Evolutionary conservation across 371 early-diverging fungal genomes (phyloP), one percentile per base, ranked within the genome.

Genomic region (Basidiobolus meristosporus): DNA sequence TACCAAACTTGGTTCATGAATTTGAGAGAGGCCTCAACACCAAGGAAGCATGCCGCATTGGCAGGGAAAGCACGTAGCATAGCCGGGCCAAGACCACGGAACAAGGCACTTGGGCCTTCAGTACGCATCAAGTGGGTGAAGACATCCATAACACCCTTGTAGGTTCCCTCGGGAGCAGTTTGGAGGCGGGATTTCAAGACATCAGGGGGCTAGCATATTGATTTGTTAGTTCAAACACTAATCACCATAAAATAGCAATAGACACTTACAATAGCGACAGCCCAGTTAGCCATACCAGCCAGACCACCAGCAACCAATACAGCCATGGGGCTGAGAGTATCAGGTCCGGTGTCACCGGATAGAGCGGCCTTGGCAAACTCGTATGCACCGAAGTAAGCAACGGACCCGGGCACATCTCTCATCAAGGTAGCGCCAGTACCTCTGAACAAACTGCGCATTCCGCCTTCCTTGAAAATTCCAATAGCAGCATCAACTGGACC

Each of bases 321-420:
- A 14, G 93, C 77, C 26, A 75, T 64, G 16, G 79, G 65, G 47
- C 68, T 74, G 46, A 78, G 57, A 32, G 80, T 69, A 41, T 72
- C 70, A 43, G 82, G 78, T 37, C 68, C 62, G 40, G 74, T 51
- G 42, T 73, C 75, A 19, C 47, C 68, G 43, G 81, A 84, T 47
- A 97, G 63, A 15, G 62, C 39, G 45, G 69, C 63, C 66, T 93
- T 88, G 65, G 84, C 60, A 39, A 72, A 49, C 60, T 97, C 98
- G 55, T 95, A 97, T 7, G 84, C 86, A 46, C 82, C 89, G 75
- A 93, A 89, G 69, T 90, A 96, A n/a, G 90, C 92, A 32, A 90
- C 91, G 26, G 82, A 81, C 42, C 95, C 97, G 11, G 93, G 92
- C 32, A 76, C 77, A 57, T 96, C 97, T 44, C 97, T 74, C 44